These are phyloP conservation scores for Nannochloropsis oceanica DNA, from an alignment of 108 stramenopile genomes.

Conservation along the genomic window DNA sequence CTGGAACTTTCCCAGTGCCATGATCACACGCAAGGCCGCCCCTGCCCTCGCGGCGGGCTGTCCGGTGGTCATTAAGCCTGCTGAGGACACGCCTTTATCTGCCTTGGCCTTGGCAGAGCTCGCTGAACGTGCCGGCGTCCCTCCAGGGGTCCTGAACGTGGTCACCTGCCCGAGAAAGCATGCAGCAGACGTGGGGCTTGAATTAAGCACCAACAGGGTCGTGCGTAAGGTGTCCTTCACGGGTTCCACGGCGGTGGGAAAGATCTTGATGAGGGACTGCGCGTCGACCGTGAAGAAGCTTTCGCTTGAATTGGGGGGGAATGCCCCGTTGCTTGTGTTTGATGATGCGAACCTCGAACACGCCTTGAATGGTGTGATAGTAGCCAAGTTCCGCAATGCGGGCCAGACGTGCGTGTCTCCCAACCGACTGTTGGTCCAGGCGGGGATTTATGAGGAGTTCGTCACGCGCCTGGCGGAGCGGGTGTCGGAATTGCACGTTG, in stretches of 20 bases:
- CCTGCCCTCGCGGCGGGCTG: slow-evolving; percentile 41
- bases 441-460: slow-evolving; percentile 29
- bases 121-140: slow-evolving; percentile 32
- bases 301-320: slow-evolving; percentile 45
- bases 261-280: slow-evolving; percentile 29
- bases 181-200: slow-evolving; percentile 16
- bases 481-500: slow-evolving; percentile 12
- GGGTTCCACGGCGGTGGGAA: slow-evolving; percentile 35
- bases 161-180: slow-evolving; percentile 30
- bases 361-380: slow-evolving; percentile 28
- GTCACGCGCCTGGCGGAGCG: slow-evolving; percentile 7
- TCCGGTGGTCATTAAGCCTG: slow-evolving; percentile 39
- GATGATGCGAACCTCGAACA: slow-evolving; percentile 40
- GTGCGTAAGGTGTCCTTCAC: slow-evolving; percentile 41
- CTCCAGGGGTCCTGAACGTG: slow-evolving; percentile 37
- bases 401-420: slow-evolving; percentile 36
- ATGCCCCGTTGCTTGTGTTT: slow-evolving; percentile 41
- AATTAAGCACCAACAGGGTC: slow-evolving; percentile 11
- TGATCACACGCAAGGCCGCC: slow-evolving; percentile 63
- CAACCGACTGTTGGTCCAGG: slow-evolving; percentile 37
- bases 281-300: slow-evolving; percentile 33
- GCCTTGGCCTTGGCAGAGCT: slow-evolving; percentile 35
- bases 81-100: slow-evolving; percentile 42
- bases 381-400: slow-evolving; percentile 30
- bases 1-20: slow-evolving; percentile 94